These are phyloP conservation scores for Sporothrix inflata DNA, from an alignment of 2,329 filamentous ascomycete species.

Conservation along the genomic window DNA sequence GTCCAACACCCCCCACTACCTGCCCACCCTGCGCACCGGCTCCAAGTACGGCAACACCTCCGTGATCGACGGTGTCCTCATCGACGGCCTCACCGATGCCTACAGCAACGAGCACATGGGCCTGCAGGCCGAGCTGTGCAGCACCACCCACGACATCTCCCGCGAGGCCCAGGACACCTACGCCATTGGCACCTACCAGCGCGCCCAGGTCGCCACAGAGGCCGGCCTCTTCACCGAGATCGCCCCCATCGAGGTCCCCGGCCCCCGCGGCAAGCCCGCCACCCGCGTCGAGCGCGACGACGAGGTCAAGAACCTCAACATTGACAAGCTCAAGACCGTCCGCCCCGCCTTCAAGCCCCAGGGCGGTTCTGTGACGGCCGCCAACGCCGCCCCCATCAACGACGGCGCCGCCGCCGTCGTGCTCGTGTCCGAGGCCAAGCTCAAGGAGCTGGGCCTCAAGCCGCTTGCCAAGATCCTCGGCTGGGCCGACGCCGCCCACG, in stretches of 20 bases:
- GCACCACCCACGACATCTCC: constrained; percentile 76
- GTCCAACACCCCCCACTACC: constrained; percentile 97
- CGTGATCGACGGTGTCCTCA: constrained; percentile 87
- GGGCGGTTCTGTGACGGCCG: constrained; percentile 87
- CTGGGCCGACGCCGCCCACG: constrained; percentile 92
- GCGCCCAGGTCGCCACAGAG: constrained; percentile 83
- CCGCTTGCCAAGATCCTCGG: constrained; percentile 95
- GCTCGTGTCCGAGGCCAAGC: constrained; percentile 89
- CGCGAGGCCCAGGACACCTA: constrained; percentile 93
- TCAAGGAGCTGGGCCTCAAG: constrained; percentile 88
- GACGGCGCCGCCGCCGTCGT: constrained; percentile 92
- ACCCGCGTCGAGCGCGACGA: constrained; percentile 83
- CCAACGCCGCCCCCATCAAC: constrained; percentile 94
- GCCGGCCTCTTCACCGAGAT: constrained; percentile 88
- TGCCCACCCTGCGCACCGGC: constrained; percentile 81
- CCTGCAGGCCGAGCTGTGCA: constrained; percentile 88
- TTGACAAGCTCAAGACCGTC: constrained; percentile 80
- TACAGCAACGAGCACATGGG: constrained; percentile 97
- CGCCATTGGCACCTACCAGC: constrained; percentile 92
- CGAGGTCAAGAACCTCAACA: constrained; percentile 92
- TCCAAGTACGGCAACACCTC: constrained; percentile 92
- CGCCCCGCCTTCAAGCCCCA: constrained; percentile 80
- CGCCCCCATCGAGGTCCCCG: constrained; percentile 82
- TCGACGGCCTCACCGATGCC: constrained; percentile 92
- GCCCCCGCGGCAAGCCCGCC: constrained; percentile 86